Evolutionary conservation across 148 eudicot species (phyloP), one percentile per base, ranked within the genome.

Genomic region (Chenopodium formosanum): DNA sequence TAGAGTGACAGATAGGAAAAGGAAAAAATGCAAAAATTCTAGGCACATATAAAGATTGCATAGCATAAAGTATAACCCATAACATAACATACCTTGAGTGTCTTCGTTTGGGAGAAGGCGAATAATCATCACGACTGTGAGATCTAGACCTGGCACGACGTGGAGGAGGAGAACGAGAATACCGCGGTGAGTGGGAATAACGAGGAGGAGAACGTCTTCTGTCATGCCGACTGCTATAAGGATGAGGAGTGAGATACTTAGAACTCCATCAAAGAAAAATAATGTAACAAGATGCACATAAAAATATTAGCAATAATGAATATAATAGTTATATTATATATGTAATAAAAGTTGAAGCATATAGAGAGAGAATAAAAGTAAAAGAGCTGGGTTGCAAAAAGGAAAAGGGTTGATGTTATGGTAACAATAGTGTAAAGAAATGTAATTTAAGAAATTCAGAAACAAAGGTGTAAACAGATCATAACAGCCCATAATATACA

Each of bases 201-300:
- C 92, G 93, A 63, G 92, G 84, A 11, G 94, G 98, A 50, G 98
- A 94, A 34, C 92, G 88, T 71, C 98, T 90, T 82, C 98, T 88
- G 86, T 88, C 94, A 88, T 88, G 63, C 16, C 92, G 87, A 34
- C 94, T 85, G 73, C 96, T 88, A 58, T 73, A 78, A 32, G 37
- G 73, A 48, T 19, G 65, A 25, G 37, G 44, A 40, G 44, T 40
- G 44, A 4, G 44, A 40, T 40, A 40, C 7, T 40, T 40, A 40
- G 44, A 40, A 40, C 1, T 6, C 44, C 44, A 7, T 4, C 44
- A 40, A 40, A 40, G 44, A 7, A 40, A 7, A 40, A 40, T 40
- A 40, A 37, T 0, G 1, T 52, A 52, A 52, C 56, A 1, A 52
- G 16, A 52, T 50, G 10, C 53, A 50, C 14, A 9, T 50, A 52